Conservation (phyloP, 164 flowering plant species). For the Cinnamomum chago region DNA sequence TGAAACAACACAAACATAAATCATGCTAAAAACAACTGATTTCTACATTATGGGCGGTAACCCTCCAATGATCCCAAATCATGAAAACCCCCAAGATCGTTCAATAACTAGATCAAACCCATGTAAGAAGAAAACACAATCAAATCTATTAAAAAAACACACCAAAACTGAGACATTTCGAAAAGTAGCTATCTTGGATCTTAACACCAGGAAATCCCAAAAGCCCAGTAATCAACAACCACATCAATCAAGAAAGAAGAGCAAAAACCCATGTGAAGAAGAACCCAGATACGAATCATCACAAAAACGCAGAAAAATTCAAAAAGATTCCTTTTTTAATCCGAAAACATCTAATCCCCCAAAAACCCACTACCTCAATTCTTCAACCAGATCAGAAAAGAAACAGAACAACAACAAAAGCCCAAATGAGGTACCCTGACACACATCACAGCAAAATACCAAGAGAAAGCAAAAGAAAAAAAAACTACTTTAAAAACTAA, state of each 20-base stretch:
- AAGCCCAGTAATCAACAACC: background rate
- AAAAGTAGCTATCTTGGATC: background rate
- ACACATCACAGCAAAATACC: conserved; percentile 4
- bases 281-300: background rate
- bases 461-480: background rate
- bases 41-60: background rate
- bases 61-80: background rate
- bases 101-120: background rate
- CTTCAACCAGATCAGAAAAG: background rate
- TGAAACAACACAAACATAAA: background rate
- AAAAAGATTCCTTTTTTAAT: conserved; percentile 16
- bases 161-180: background rate
- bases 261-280: background rate
- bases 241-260: background rate
- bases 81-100: background rate
- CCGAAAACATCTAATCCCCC: background rate
- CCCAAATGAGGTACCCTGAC: background rate
- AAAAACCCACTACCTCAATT: background rate
- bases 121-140: background rate
- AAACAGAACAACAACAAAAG: background rate
- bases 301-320: background rate
- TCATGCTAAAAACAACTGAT: background rate
- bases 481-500: background rate
- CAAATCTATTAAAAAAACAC: background rate
- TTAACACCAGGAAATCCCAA: background rate